Evolutionary conservation across 2,329 filamentous ascomycete species (phyloP).

Genomic region (Apiospora sp.): DNA sequence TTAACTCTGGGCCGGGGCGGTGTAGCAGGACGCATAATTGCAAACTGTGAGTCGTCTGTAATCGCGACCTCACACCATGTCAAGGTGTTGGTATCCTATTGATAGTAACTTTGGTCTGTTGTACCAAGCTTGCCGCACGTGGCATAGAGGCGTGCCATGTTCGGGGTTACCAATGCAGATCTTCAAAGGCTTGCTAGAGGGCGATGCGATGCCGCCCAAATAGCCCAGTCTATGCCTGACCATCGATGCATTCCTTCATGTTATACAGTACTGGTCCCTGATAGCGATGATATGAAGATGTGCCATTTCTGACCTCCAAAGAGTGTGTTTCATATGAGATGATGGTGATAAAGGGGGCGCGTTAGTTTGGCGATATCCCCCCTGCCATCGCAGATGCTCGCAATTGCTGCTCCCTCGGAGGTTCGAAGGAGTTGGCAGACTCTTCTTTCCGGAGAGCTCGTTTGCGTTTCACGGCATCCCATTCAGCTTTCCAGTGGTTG

Average conservation of each 20-base stretch:
- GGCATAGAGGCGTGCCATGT: neutral
- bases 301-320: neutral
- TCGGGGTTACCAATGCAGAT: neutral
- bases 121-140: neutral
- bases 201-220: neutral
- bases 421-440: neutral
- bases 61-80: neutral
- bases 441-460: conserved; percentile 42
- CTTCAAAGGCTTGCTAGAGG: neutral
- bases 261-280: neutral
- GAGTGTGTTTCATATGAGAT: neutral
- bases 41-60: neutral
- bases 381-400: neutral
- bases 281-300: neutral
- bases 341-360: neutral
- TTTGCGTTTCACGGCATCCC: conserved; percentile 58
- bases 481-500: conserved; percentile 68
- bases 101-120: neutral
- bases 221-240: neutral
- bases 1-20: neutral
- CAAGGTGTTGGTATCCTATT: neutral
- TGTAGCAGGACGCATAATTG: neutral
- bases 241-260: neutral
- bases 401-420: neutral
- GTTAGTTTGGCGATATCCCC: neutral